phyloP scores from a whole-genome alignment of 805 yeast species.

The Starmerella apicola region DNA sequence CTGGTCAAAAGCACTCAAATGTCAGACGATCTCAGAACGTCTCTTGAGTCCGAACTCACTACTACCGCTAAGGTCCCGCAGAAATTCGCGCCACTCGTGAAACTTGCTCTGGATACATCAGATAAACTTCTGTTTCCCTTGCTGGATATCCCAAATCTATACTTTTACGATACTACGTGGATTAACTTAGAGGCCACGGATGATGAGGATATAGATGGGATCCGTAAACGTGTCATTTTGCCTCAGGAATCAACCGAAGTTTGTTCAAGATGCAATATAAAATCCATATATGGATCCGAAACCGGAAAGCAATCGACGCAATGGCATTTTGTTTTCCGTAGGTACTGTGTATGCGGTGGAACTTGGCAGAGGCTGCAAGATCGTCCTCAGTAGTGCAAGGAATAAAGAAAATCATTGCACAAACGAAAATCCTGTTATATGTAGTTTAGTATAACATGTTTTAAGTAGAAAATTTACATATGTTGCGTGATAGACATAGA shows the following conservation, averaged over 20 bases:
- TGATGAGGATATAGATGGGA: conserved; percentile 24
- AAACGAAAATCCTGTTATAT: no score
- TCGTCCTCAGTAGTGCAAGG: no score
- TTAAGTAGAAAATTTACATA: no score
- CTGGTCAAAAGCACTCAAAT: conserved; percentile 15
- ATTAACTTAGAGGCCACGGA: conserved; percentile 31
- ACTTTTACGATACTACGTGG: conserved; percentile 58
- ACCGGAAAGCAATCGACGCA: conserved; percentile 24
- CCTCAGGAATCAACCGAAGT: conserved; percentile 31
- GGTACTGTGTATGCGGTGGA: conserved; percentile 70
- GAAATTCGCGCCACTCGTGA: conserved; percentile 27
- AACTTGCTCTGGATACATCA: conserved; percentile 24
- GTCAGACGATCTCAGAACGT: conserved; percentile 8
- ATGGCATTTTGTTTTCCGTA: conserved; percentile 56
- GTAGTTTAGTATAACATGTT: no score
- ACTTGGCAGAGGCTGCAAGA: conserved; percentile 36
- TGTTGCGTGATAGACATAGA: no score
- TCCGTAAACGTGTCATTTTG: conserved; percentile 29
- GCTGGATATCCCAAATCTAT: conserved; percentile 41
- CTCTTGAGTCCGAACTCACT: conserved; percentile 23
- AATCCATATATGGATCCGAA: conserved; percentile 32
- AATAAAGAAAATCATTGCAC: no score
- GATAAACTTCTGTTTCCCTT: conserved; percentile 4
- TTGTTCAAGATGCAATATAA: conserved; percentile 46
- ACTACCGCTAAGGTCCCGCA: conserved; percentile 44